A percentile compares a stretch with the other conserved stretches of the same genome.
phyloP scores from a whole-genome alignment of 306 rosid species.

The Quercus wislizeni region DNA sequence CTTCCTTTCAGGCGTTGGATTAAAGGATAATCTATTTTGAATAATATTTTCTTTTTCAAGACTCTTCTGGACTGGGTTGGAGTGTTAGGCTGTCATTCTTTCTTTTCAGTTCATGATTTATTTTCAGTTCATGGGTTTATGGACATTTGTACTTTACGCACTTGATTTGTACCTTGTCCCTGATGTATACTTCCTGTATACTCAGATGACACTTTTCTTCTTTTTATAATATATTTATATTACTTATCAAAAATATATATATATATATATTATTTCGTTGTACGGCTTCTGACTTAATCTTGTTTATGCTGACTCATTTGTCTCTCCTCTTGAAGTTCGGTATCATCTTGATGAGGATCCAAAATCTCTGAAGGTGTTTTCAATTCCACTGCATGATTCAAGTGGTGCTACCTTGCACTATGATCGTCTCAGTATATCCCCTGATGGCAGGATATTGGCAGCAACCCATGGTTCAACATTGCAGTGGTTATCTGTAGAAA shows the following conservation, averaged over 20 bases:
- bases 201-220: no score
- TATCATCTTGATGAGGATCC: constrained; percentile 97
- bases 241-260: no score
- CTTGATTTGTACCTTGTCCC: no score
- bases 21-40: neutral
- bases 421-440: constrained; percentile 79
- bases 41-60: neutral
- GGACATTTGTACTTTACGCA: no score
- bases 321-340: constrained; percentile 59
- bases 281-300: neutral
- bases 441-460: constrained; percentile 80
- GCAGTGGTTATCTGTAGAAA: constrained; percentile 87
- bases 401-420: constrained; percentile 58
- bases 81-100: no score
- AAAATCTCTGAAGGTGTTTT: constrained; percentile 83
- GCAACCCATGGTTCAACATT: constrained; percentile 82
- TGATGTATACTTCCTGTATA: no score
- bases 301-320: constrained; percentile 20
- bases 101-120: no score
- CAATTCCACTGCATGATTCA: constrained; percentile 80
- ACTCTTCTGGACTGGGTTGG: no score
- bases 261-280: neutral
- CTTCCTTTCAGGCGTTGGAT: neutral
- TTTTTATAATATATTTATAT: no score
- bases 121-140: no score